These are phyloP conservation scores for Phytophthora citrophthora DNA, from an alignment of 352 stramenopile species.

Conservation along the genomic window DNA sequence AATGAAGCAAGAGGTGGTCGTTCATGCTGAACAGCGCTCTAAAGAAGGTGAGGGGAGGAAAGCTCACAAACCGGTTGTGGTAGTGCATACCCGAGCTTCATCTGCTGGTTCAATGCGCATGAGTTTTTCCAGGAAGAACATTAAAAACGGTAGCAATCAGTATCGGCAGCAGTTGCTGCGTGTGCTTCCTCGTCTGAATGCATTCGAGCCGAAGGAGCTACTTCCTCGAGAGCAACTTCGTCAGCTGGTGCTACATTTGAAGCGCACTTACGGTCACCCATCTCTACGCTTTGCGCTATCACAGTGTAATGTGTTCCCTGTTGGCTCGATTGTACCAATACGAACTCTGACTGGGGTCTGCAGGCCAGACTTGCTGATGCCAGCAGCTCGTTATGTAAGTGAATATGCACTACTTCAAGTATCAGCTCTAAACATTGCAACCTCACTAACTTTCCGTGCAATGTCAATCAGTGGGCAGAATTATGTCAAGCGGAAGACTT, in stretches of 20 bases:
- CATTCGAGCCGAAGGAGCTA: conserved; percentile 9
- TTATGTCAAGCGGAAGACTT: conserved; percentile 37
- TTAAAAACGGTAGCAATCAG: conserved; percentile 32
- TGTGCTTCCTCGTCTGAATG: conserved; percentile 31
- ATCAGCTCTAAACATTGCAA: not conserved
- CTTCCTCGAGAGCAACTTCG: conserved; percentile 38
- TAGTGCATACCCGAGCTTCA: conserved; percentile 30
- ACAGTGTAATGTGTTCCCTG: conserved; percentile 52
- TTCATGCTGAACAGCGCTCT: not conserved
- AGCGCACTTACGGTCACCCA: conserved; percentile 44
- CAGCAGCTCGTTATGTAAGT: conserved; percentile 56
- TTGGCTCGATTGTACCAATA: conserved; percentile 35
- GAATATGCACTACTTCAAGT: not conserved
- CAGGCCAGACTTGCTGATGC: conserved; percentile 39
- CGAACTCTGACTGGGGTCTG: conserved; percentile 43
- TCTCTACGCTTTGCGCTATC: conserved; percentile 63
- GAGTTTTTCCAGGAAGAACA: conserved; percentile 45
- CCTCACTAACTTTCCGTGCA: not conserved
- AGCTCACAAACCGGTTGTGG: conserved; percentile 28
- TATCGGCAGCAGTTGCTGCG: conserved; percentile 42
- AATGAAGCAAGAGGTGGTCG: not conserved
- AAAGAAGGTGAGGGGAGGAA: conserved; percentile 15
- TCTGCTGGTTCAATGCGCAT: conserved; percentile 38
- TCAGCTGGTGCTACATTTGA: conserved; percentile 47
- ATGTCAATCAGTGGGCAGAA: conserved; percentile 43